phyloP scores from a whole-genome alignment of 2,329 filamentous ascomycete species.

The Scedosporium apiospermum region DNA sequence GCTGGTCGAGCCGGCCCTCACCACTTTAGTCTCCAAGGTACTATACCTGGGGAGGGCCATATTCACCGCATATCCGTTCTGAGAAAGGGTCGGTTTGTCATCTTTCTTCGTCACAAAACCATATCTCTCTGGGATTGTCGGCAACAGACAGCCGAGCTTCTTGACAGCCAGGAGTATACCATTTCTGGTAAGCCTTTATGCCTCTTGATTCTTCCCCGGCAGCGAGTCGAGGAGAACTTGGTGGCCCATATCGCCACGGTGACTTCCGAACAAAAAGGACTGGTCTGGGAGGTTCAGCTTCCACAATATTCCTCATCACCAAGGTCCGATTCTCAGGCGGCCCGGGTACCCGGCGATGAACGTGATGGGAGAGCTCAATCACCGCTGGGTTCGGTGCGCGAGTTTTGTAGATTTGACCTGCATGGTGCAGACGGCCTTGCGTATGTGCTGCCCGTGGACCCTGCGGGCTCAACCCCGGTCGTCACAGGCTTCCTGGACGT shows the following conservation, averaged over 20 bases:
- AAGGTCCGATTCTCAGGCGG: background rate
- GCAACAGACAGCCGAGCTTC: conserved; percentile 42
- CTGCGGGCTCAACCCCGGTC: conserved; percentile 63
- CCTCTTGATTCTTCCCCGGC: conserved; percentile 61
- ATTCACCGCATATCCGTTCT: conserved; percentile 76
- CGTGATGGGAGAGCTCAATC: conserved; percentile 3
- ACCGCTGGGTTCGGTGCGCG: conserved; percentile 30
- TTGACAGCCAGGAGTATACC: conserved; percentile 36
- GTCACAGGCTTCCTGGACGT: conserved; percentile 74
- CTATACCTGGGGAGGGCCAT: conserved; percentile 56
- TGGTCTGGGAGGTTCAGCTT: conserved; percentile 70
- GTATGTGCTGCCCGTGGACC: conserved; percentile 73
- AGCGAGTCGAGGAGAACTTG: conserved; percentile 44
- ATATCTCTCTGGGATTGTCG: conserved; percentile 77
- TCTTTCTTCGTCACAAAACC: conserved; percentile 64
- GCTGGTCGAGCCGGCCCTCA: background rate
- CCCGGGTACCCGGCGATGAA: background rate
- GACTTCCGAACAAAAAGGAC: conserved; percentile 65
- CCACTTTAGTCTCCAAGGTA: conserved; percentile 55
- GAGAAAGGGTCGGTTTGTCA: conserved; percentile 65
- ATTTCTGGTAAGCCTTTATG: conserved; percentile 66
- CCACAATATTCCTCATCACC: conserved; percentile 33
- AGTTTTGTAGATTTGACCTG: conserved; percentile 66
- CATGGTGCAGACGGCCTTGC: conserved; percentile 48
- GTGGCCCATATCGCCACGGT: conserved; percentile 71